phyloP scores from a whole-genome alignment of 2,329 filamentous ascomycete genomes.

The Fusarium lyarnte region DNA sequence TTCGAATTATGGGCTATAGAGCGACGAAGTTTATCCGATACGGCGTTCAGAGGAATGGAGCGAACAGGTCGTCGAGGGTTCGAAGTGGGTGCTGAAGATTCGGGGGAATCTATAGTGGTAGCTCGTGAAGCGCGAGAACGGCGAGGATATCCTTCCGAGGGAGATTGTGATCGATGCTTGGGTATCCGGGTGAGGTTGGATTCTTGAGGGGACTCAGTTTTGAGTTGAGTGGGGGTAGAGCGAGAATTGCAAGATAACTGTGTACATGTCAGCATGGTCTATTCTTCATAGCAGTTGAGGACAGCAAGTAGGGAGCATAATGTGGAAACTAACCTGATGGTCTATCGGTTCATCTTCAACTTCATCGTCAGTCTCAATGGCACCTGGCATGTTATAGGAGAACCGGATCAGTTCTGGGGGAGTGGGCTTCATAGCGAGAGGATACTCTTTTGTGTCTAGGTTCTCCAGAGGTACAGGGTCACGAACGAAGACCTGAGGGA shows the following conservation, averaged over 20 bases:
- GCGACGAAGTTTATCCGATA: slow-evolving; percentile 50
- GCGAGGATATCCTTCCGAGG: slow-evolving; percentile 47
- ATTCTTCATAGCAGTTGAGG: not conserved
- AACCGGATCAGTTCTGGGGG: slow-evolving; percentile 82
- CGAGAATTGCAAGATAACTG: slow-evolving; percentile 35
- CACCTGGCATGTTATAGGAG: slow-evolving; percentile 69
- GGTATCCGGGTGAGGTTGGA: slow-evolving; percentile 42
- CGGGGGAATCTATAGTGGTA: slow-evolving; percentile 46
- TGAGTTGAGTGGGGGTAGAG: slow-evolving; percentile 42
- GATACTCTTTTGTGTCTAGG: slow-evolving; percentile 89
- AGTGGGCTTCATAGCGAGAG: slow-evolving; percentile 83
- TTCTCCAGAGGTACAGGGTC: slow-evolving; percentile 75
- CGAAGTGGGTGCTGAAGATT: slow-evolving; percentile 32
- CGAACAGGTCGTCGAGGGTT: slow-evolving; percentile 42
- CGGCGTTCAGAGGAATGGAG: slow-evolving; percentile 43
- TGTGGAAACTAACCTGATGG: slow-evolving; percentile 36
- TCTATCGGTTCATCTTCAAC: slow-evolving; percentile 32
- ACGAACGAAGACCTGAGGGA: slow-evolving; percentile 84
- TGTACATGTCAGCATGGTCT: slow-evolving; percentile 10
- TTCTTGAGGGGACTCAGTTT: slow-evolving; percentile 43
- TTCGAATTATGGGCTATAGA: slow-evolving; percentile 45
- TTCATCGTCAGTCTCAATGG: slow-evolving; percentile 42
- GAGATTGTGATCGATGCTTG: slow-evolving; percentile 48
- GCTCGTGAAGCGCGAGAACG: slow-evolving; percentile 44
- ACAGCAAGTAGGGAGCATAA: not conserved